phyloP scores from a whole-genome alignment of 768 basidiomycete species.

The Suillus placidus region DNA sequence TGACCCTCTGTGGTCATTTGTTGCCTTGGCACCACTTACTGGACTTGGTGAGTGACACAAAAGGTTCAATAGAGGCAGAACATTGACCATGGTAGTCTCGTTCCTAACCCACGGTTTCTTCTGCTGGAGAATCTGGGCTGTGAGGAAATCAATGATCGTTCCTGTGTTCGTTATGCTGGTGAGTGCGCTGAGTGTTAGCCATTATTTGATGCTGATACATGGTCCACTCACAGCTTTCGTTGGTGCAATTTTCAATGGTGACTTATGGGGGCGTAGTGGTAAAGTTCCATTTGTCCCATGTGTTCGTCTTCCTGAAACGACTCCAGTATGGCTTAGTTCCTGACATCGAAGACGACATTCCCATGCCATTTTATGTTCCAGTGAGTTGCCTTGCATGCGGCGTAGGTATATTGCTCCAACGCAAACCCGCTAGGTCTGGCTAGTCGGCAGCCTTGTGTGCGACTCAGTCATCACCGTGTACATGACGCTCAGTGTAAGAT shows the following conservation, averaged over 20 bases:
- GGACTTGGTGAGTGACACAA: conserved; percentile 22
- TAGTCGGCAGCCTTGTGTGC: conserved; percentile 22
- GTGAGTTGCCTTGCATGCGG: neutral
- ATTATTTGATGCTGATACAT: neutral
- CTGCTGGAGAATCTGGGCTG: conserved; percentile 25
- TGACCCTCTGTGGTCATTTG: conserved; percentile 16
- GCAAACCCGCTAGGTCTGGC: conserved; percentile 21
- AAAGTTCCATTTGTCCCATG: neutral
- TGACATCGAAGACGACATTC: neutral
- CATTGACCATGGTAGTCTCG: conserved; percentile 15
- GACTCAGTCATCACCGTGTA: conserved; percentile 24
- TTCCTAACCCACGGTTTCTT: conserved; percentile 23
- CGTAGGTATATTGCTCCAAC: neutral
- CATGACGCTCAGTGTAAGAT: conserved; percentile 20
- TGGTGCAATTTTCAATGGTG: conserved; percentile 26
- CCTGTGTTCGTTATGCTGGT: conserved; percentile 22
- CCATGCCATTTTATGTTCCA: conserved; percentile 16
- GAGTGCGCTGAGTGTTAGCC: neutral
- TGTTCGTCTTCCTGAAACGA: neutral
- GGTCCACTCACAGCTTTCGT: conserved; percentile 18
- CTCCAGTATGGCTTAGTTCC: conserved; percentile 16
- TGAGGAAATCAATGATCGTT: conserved; percentile 9
- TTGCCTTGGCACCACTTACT: conserved; percentile 9
- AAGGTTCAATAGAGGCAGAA: neutral
- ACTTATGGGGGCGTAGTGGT: conserved; percentile 11